Percentiles rank a stretch among this genome's conserved stretches.
Evolutionary conservation across 495 filamentous ascomycete species (phyloP).

Genomic region (Lophiostoma macrostomum): DNA sequence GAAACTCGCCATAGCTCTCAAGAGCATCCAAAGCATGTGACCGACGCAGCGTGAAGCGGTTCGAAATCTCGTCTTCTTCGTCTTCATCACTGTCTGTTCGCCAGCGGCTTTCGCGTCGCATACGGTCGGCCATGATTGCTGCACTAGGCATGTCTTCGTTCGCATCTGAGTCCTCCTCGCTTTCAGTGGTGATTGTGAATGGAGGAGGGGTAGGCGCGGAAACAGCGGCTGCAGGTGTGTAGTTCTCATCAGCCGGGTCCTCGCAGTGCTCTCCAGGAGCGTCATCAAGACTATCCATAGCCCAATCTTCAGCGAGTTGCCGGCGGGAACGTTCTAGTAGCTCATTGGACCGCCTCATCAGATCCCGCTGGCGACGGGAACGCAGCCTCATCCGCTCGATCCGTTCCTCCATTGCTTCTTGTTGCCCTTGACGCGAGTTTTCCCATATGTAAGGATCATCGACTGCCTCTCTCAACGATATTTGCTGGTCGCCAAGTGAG

Average conservation of each 20-base stretch:
- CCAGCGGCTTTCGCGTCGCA: constrained; percentile 34
- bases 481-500: constrained; percentile 14
- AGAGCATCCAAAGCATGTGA: neutral
- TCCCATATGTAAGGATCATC: constrained; percentile 33
- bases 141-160: constrained; percentile 40
- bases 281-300: neutral
- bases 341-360: no score
- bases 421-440: constrained; percentile 10
- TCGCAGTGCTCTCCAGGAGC: constrained; percentile 19
- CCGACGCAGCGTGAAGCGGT: constrained; percentile 3
- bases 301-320: neutral
- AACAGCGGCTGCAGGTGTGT: constrained; percentile 14
- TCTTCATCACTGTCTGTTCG: constrained; percentile 36
- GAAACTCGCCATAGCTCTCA: neutral
- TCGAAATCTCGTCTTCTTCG: constrained; percentile 18
- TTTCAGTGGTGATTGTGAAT: constrained; percentile 53
- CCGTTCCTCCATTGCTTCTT: constrained; percentile 23
- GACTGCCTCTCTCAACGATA: constrained; percentile 37
- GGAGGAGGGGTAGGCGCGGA: constrained; percentile 31
- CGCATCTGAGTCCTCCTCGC: constrained; percentile 48
- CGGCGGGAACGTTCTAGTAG: neutral
- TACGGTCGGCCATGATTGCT: constrained; percentile 38
- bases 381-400: constrained; percentile 15
- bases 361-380: neutral
- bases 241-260: constrained; percentile 13